A percentile compares a stretch with the other conserved stretches of the same genome.
These are phyloP conservation scores for Trametes coccinea DNA, from an alignment of 768 basidiomycete genomes.

Conservation along the genomic window DNA sequence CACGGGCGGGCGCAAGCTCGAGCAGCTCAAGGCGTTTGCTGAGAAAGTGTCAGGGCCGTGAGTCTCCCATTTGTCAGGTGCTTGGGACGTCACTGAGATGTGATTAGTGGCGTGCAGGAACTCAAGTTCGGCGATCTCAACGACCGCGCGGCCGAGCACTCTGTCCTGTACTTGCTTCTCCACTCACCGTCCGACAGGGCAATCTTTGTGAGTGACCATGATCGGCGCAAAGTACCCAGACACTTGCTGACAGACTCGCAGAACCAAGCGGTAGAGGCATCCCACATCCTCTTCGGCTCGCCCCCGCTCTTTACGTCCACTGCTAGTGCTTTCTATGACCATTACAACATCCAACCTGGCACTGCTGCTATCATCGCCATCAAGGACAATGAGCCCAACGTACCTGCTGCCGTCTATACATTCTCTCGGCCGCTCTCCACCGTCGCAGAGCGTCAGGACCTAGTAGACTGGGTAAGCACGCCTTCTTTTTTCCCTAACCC, in stretches of 20 bases:
- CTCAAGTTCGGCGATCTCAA: constrained; percentile 47
- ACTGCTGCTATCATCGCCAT: constrained; percentile 58
- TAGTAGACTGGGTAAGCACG: constrained; percentile 27
- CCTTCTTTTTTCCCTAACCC: too few relatives aligned
- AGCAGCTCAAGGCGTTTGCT: constrained; percentile 71
- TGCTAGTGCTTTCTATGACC: constrained; percentile 34
- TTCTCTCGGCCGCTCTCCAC: constrained; percentile 13
- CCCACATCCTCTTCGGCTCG: constrained; percentile 49
- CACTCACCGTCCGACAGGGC: constrained; percentile 37
- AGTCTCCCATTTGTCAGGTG: constrained; percentile 30
- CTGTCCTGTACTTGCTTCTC: constrained; percentile 63
- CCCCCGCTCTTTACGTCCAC: constrained; percentile 49
- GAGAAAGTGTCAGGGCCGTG: constrained; percentile 75
- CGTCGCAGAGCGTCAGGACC: constrained; percentile 7
- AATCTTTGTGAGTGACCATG: constrained; percentile 34
- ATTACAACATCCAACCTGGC: constrained; percentile 31
- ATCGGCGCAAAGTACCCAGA: constrained; percentile 1
- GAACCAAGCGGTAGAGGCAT: constrained; percentile 57
- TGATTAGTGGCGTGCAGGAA: constrained; percentile 39
- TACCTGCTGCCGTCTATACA: constrained; percentile 47
- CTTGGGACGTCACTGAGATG: constrained; percentile 1
- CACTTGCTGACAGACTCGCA: constrained; percentile 38
- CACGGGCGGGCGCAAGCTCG: constrained; percentile 66
- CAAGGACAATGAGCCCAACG: constrained; percentile 55
- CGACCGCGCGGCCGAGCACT: constrained; percentile 42